Conservation (phyloP, 176 grass and related monocot species). For the Bolboschoenus planiculmis region DNA sequence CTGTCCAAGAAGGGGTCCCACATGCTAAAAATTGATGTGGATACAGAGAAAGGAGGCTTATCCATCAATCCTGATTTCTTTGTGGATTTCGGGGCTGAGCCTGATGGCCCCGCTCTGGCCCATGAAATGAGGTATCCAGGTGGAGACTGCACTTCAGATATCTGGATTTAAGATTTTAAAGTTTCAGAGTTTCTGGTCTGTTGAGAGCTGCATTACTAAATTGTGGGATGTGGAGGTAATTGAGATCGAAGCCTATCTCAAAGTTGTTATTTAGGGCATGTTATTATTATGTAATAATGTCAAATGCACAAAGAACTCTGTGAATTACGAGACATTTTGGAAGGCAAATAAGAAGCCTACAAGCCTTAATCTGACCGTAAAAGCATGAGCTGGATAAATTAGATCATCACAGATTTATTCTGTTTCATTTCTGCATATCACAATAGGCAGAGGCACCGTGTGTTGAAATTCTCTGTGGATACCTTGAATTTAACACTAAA, state of each 20-base stretch:
- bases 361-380: not conserved
- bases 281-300: not conserved
- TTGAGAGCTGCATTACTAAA: not conserved
- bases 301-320: not conserved
- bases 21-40: slow-evolving; percentile 79
- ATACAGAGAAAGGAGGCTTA: slow-evolving; percentile 65
- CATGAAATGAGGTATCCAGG: slow-evolving; percentile 99
- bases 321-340: not conserved
- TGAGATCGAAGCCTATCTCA: not conserved
- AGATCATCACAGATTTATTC: no score
- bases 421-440: no score
- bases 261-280: not conserved
- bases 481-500: no score
- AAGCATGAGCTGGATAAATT: no score
- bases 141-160: slow-evolving; percentile 93
- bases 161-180: slow-evolving; percentile 63
- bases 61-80: slow-evolving; percentile 77
- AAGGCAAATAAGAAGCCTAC: not conserved
- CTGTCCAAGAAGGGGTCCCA: slow-evolving; percentile 82
- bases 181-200: not conserved
- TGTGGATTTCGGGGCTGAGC: slow-evolving; percentile 69
- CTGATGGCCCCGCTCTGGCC: slow-evolving; percentile 68
- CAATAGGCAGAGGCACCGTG: no score
- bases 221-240: not conserved
- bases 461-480: no score